These are phyloP conservation scores for Fusarium hainanense DNA, from an alignment of 2,329 filamentous ascomycete species.

Conservation along the genomic window DNA sequence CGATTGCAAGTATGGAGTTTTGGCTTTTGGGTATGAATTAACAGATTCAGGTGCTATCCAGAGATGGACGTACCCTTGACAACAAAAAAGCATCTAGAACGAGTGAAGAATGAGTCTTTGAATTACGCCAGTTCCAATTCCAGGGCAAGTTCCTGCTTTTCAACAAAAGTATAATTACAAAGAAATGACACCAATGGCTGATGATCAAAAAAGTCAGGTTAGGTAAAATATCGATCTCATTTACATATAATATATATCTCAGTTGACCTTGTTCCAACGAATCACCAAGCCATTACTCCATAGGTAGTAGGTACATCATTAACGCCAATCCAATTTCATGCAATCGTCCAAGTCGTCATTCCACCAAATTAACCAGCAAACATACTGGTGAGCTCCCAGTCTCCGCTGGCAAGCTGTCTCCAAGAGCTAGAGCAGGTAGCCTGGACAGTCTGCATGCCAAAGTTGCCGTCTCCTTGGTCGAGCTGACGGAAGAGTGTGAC, in stretches of 20 bases:
- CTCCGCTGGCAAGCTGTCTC: conserved; percentile 45
- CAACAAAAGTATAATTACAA: neutral
- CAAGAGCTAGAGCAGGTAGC: conserved; percentile 46
- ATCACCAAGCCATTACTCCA: conserved; percentile 33
- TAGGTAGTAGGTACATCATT: conserved; percentile 4
- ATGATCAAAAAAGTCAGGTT: neutral
- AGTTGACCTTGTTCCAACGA: conserved; percentile 7
- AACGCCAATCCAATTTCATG: conserved; percentile 30
- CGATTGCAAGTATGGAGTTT: neutral
- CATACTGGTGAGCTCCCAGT: conserved; percentile 47
- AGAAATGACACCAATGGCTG: neutral
- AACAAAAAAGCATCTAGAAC: neutral
- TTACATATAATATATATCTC: conserved; percentile 13
- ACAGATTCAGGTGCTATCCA: neutral
- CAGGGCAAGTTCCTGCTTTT: neutral
- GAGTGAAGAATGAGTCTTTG: neutral
- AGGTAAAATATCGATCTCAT: neutral
- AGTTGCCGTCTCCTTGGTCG: conserved; percentile 36
- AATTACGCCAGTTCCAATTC: neutral
- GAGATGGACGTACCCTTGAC: neutral
- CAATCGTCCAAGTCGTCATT: conserved; percentile 12
- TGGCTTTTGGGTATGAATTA: neutral
- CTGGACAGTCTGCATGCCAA: conserved; percentile 40
- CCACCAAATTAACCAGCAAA: conserved; percentile 35
- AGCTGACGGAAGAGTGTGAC: conserved; percentile 44